Evolutionary conservation across 2,329 filamentous ascomycete genomes (phyloP), one percentile per base, ranked within the genome.

Genomic region (Penicillium sp.): DNA sequence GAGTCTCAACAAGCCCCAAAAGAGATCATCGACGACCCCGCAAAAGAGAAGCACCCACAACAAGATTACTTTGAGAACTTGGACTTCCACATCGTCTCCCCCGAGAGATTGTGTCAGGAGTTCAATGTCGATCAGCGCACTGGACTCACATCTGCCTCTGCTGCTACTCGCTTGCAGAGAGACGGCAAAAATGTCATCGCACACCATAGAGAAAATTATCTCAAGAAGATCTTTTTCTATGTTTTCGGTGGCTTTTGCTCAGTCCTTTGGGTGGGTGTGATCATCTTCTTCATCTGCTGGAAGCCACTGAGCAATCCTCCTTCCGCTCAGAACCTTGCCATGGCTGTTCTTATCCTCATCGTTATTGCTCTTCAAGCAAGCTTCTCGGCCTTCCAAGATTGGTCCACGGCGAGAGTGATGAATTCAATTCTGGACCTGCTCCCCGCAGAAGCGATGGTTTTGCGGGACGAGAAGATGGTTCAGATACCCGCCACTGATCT

Each of bases 231-330:
- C 2, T 74, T 87, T 36, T 82, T 82, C 14, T 92, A 92, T 73
- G 84, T 92, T 66, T 92, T 91, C 73, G 87, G 87, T 61, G 89
- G 89, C 2, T 93, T 92, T 61, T 89, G 90, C n/a, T 82, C 85
- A 1, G 83, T 93, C 42, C 79, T 92, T 3, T 82, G 92, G 47
- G 69, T 87, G 3, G 89, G 87, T 22, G 79, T 84, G 6, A 81
- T 92, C 43, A 81, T 93, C 8, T 89, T 92, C 60, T 91, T 92
- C 67, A 75, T 92, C 56, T 86, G 88, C 10, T 93, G 89, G 88
- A 85, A 83, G 59, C 90, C 89, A 0, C 82, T 92, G 0, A 89
- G 89, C 24, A 70, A 88, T 14, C 89, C 88, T 7, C 88, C 89
- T 3, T 83, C 86, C 0, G 65, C 81, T 6, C 87, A 89, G 4